Evolutionary conservation across 257 asterid genomes (phyloP), one percentile per base, ranked within the genome.

Genomic region (Plantago major): DNA sequence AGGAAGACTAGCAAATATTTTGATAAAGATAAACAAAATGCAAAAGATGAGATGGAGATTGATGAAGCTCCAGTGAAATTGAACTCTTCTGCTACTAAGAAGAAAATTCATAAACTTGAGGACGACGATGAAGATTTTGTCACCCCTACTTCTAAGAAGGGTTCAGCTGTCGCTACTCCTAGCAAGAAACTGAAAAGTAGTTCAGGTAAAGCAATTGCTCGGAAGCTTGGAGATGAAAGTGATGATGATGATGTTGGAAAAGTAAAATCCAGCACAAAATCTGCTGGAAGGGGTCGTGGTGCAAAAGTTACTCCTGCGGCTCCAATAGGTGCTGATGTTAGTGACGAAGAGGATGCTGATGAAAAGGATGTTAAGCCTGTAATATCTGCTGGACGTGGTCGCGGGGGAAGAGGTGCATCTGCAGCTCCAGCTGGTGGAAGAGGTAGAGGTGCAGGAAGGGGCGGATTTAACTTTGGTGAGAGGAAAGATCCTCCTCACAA

Each of bases 401-500:
- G 92, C 42, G 97, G 95, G 65, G 96, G 93, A 58, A 86, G 85
- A 81, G 92, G 87, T 56, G 81, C 84, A 44, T 63, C 90, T 54
- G 84, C 83, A 40, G 81, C 86, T 51, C 66, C 89, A 53, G 82
- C 83, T 14, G 77, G 96, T 71, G 95, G 93, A 71, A 83, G 96
- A 74, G 97, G 99, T 64, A 95, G 96, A 70, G 90, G 97, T 74
- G 95, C 95, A 67, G 97, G 99, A 73, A 77, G 97, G 67, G 96
- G 97, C 22, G 97, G 99, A 53, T 92, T 92, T 66, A 92, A 83
- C 79, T 93, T 93, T 67, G 99, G 97, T 60, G 99, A 93, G 78
- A 89, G 99, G 80, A 87, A 89, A 78, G 96, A 87, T 82, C 99
- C 99, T 79, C 97, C 99, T 62, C 99, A 85, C 66, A 93, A 93